Conservation (phyloP, 176 grass and related monocot genomes). For the Ensete glaucum region DNA sequence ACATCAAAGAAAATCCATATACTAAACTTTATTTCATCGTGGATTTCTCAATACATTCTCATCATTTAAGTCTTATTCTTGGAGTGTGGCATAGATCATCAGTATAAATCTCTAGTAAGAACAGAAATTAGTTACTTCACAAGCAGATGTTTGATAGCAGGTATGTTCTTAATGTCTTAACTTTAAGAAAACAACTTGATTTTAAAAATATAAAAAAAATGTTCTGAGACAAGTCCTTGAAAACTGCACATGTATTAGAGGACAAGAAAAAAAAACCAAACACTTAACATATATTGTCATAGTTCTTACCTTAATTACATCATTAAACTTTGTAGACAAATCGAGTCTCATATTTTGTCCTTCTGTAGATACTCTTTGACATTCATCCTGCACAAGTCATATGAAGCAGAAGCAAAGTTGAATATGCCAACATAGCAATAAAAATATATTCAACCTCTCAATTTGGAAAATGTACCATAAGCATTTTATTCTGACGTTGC, state of each 20-base stretch:
- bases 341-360: slow-evolving; percentile 85
- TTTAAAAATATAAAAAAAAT: background rate
- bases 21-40: background rate
- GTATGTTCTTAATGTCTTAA: background rate
- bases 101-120: background rate
- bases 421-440: background rate
- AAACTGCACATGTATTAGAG: no score
- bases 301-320: slow-evolving; percentile 73
- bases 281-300: background rate
- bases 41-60: no score
- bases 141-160: background rate
- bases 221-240: no score
- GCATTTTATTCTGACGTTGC: slow-evolving; percentile 89
- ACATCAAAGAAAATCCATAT: no score
- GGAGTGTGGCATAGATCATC: no score
- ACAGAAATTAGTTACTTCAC: background rate
- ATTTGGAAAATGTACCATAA: slow-evolving; percentile 51
- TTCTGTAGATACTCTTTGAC: slow-evolving; percentile 63
- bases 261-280: no score
- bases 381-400: slow-evolving; percentile 71
- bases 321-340: slow-evolving; percentile 75
- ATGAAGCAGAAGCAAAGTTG: background rate
- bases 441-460: slow-evolving; percentile 10
- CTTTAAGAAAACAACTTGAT: background rate
- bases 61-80: no score